phyloP scores from a whole-genome alignment of 192 early-diverging fungal genomes.

The Ramicandelaber brevisporus region DNA sequence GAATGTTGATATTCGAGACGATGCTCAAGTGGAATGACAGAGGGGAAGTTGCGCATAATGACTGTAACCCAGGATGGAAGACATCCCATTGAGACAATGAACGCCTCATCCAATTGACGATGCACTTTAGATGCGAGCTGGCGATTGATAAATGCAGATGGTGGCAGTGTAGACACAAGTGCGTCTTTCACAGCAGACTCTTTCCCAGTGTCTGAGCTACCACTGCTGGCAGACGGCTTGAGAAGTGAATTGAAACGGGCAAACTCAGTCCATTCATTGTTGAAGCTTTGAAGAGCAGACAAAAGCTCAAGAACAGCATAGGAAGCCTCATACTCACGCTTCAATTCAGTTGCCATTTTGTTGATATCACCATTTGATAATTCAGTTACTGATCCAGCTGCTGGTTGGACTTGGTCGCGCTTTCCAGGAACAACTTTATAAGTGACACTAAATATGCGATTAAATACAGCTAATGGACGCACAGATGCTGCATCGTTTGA shows the following conservation, averaged over 20 bases:
- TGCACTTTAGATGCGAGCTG: slow-evolving; percentile 64
- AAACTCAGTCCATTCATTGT: slow-evolving; percentile 9
- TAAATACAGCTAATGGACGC: background rate
- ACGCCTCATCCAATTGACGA: slow-evolving; percentile 66
- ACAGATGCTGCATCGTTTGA: background rate
- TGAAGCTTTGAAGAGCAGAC: slow-evolving; percentile 12
- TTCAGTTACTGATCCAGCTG: background rate
- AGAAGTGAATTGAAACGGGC: no score
- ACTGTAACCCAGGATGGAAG: slow-evolving; percentile 55
- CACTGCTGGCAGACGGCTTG: no score
- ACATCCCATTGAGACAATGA: slow-evolving; percentile 70
- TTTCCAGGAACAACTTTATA: background rate
- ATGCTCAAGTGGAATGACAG: slow-evolving; percentile 63
- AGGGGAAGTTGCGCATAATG: slow-evolving; percentile 38
- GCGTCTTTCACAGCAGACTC: background rate
- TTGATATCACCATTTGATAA: background rate
- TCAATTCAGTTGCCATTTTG: background rate
- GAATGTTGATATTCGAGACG: slow-evolving; percentile 54
- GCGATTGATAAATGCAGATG: slow-evolving; percentile 34
- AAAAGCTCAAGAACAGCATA: slow-evolving; percentile 9
- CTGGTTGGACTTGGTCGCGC: background rate
- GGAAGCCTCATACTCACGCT: background rate
- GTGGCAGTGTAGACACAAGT: background rate
- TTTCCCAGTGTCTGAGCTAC: background rate
- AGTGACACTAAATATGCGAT: background rate